Evolutionary conservation across 768 basidiomycete species (phyloP), one percentile per base, ranked within the genome.

Genomic region (Pleurotus ostreatus): DNA sequence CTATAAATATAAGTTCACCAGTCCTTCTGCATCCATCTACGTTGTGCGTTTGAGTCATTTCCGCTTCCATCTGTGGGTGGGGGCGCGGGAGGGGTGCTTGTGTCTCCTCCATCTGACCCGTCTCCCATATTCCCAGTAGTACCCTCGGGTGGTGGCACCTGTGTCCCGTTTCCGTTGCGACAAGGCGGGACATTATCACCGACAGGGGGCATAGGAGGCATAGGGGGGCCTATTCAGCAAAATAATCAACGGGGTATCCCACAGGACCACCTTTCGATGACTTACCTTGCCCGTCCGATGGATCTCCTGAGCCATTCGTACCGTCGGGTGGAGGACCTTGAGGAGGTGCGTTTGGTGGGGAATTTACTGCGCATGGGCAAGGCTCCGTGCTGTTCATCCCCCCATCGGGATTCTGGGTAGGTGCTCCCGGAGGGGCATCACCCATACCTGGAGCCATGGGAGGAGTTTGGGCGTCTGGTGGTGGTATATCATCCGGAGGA

Each of bases 1-100:
- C 49, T 53, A 6, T 16, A 46, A 34, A 43, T 49, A 46, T 58
- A 34, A 47, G n/a, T 30, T 18, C 52, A 40, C 16, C 56, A 46
- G 53, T 26, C 38, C 20, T 43, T 53, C 51, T 41, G 38, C 12
- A 53, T 40, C 49, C 49, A 51, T 22, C 49, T 39, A 30, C 51
- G 51, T 39, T 40, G 22, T n/a, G 37, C 5, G 22, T 41, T 41
- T 11, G 20, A 22, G 18, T 41, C 39, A 5, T 25, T 7, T 16
- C 39, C 51, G 16, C 15, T 38, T 12, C 16, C 38, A 25, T 41
- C 26, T 7, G 37, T 12, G 46, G 13, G 22, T n/a, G 23, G 11
- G 41, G 22, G 37, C 7, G 13, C 22, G 11, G 51, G 7, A 12
- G 51, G 51, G 26, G 22, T 30, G 25, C 48, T 23, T 20, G 15